Evolutionary conservation across 148 eudicot species (phyloP).

Genomic region (Persicaria tinctoria): DNA sequence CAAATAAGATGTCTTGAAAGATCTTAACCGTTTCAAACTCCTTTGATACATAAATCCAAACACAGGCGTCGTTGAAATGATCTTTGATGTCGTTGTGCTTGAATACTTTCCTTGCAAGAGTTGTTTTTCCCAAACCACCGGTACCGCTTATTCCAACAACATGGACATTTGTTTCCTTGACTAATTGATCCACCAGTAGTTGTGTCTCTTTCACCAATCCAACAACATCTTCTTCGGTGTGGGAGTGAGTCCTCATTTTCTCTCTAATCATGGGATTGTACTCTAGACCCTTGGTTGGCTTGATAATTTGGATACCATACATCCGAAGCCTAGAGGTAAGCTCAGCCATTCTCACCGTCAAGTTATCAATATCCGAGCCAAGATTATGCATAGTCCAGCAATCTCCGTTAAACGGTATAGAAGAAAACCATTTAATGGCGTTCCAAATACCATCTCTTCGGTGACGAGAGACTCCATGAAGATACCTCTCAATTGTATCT

Average conservation of each 20-base stretch:
- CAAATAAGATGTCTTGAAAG: not conserved
- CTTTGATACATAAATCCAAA: constrained; percentile 10
- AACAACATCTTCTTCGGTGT: not conserved
- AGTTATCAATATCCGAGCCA: not conserved
- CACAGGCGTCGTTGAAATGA: not conserved
- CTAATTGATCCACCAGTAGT: not conserved
- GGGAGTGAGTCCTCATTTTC: not conserved
- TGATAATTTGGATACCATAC: not conserved
- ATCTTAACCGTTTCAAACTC: not conserved
- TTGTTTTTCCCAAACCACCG: constrained; percentile 10
- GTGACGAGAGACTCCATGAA: constrained; percentile 19
- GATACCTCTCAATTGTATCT: not conserved
- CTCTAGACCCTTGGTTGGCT: not conserved
- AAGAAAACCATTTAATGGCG: not conserved
- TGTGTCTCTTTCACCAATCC: not conserved
- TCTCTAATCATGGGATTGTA: not conserved
- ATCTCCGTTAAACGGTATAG: not conserved
- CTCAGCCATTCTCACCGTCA: not conserved
- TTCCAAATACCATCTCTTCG: not conserved
- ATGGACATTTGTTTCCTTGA: not conserved
- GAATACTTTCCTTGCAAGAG: constrained; percentile 11
- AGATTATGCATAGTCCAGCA: not conserved
- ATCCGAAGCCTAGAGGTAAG: not conserved
- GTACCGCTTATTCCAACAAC: constrained; percentile 1
- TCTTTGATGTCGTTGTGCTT: not conserved